Evolutionary conservation across 352 stramenopile genomes (phyloP).

Genomic region (Phytopythium vexans): DNA sequence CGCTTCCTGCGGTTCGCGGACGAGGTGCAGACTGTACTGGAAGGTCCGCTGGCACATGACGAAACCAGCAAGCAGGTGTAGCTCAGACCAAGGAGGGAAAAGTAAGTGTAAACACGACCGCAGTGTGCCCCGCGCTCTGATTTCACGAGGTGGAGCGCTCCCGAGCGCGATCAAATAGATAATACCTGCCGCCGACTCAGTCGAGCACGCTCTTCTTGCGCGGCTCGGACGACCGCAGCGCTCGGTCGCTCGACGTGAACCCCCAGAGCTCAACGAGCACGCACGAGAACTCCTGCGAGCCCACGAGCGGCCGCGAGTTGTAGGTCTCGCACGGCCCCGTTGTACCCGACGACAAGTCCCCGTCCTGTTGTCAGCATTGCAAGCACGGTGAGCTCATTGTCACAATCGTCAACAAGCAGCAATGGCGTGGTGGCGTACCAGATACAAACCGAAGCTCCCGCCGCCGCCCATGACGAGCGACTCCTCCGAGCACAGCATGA

Average conservation of each 20-base stretch:
- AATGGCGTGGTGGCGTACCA: slow-evolving; percentile 39
- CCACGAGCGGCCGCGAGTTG: slow-evolving; percentile 70
- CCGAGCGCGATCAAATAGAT: slow-evolving; percentile 39
- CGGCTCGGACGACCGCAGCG: slow-evolving; percentile 20
- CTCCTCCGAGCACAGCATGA: slow-evolving; percentile 89
- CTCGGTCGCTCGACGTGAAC: slow-evolving; percentile 69
- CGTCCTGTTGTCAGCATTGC: slow-evolving; percentile 44
- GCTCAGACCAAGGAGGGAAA: too few species aligned
- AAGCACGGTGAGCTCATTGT: slow-evolving; percentile 3
- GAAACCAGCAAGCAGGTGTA: too few species aligned
- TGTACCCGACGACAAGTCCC: slow-evolving; percentile 80
- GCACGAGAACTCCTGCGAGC: slow-evolving; percentile 75
- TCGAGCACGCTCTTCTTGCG: slow-evolving; percentile 71
- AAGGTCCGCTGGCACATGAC: too few species aligned
- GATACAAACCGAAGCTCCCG: slow-evolving; percentile 86
- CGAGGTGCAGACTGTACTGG: slow-evolving; percentile 28
- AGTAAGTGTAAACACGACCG: too few species aligned
- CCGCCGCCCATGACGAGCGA: slow-evolving; percentile 90
- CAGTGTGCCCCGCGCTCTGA: too few species aligned
- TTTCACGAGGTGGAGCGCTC: too few species aligned
- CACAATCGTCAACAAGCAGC: not conserved
- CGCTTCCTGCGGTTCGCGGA: slow-evolving; percentile 28
- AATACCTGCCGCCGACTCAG: slow-evolving; percentile 23
- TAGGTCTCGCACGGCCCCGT: slow-evolving; percentile 88
- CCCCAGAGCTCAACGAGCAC: slow-evolving; percentile 85